Base-by-base conservation (phyloP, 352 stramenopile genomes). In the Phytophthora chlamydospora region DNA sequence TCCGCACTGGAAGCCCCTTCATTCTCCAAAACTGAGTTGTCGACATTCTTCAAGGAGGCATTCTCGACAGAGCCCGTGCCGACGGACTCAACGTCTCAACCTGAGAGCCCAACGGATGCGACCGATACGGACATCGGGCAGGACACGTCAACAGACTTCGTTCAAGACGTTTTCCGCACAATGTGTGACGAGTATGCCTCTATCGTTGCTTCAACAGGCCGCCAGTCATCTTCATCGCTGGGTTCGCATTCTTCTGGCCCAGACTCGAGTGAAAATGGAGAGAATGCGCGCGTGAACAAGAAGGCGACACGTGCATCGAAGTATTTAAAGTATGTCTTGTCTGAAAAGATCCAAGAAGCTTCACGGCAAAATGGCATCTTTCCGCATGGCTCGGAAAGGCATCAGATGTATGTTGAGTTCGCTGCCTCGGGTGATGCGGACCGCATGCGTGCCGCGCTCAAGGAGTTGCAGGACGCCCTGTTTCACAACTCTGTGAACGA, bases 401-500 rank as follows among this genome's bases (percentile, higher is more conserved):
- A 93, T 61, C 70, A 85, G 29, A 60, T 73, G 57, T 81, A 83
- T 36, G 39, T 88, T 13, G 58, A 61, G 13, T 61, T 85, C 46
- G 68, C 65, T 6, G 71, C 77, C 19, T 86, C 77, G 10, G 75
- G 73, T 11, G 68, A 91, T 21, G 71, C 78, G 29, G 62, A 72
- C 19, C 61, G 74, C 31, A 92, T 95, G 80, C 73, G 72, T n/a
- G 68, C 62, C 4, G 77, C 78, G 13, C 57, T 93, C 7, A 64
- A 68, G 29, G 59, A 81, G 41, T 52, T 93, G 9, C 83, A 92
- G 58, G 69, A 90, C 35, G 75, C 72, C 24, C 65, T 93, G 11
- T 93, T 95, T 52, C 78, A 80, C 32, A 81, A 67, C 62, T 89
- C 81, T 8, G 72, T 92, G 45, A 88, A 89, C 49, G 82, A 93